Evolutionary conservation across 495 filamentous ascomycete species (phyloP).

Genomic region (Extremus antarcticus): DNA sequence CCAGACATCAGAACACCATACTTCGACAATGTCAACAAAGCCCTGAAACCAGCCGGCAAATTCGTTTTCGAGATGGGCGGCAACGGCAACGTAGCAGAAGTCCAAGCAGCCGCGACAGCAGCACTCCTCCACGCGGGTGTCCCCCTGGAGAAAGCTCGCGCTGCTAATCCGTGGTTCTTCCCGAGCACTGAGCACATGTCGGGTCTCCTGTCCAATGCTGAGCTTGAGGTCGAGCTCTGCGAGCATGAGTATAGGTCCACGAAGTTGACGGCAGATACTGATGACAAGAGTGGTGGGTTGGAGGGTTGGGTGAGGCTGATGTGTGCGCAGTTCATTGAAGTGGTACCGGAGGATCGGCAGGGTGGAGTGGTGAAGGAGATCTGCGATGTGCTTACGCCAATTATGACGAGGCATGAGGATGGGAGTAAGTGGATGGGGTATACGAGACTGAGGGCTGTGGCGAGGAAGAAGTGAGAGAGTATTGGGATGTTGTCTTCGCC

Average conservation of each 20-base stretch:
- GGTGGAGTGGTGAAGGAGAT: conserved; percentile 44
- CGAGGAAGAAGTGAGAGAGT: conserved; percentile 37
- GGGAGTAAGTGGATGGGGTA: conserved; percentile 57
- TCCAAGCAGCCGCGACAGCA: conserved; percentile 46
- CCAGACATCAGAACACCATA: conserved; percentile 28
- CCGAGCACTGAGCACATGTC: conserved; percentile 49
- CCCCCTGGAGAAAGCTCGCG: conserved; percentile 36
- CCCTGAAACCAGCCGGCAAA: conserved; percentile 45
- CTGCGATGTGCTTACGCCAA: conserved; percentile 41
- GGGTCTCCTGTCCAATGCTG: conserved; percentile 40
- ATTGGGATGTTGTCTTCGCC: too few relatives aligned
- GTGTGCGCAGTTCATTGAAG: conserved; percentile 46
- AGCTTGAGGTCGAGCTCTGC: conserved; percentile 49
- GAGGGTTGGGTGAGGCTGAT: conserved; percentile 63
- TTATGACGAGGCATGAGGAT: conserved; percentile 41
- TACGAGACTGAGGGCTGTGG: conserved; percentile 57
- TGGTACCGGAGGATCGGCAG: conserved; percentile 42
- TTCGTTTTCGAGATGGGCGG: conserved; percentile 70
- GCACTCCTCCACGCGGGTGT: conserved; percentile 45
- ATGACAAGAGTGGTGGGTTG: conserved; percentile 41
- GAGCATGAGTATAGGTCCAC: conserved; percentile 59
- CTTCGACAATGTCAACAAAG: conserved; percentile 37
- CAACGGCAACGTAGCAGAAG: conserved; percentile 56
- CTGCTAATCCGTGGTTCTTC: conserved; percentile 62
- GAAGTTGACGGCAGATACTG: conserved; percentile 40